Evolutionary conservation across 1,139 yeast genomes (phyloP).

Genomic region (Sugiyamaella castrensis): DNA sequence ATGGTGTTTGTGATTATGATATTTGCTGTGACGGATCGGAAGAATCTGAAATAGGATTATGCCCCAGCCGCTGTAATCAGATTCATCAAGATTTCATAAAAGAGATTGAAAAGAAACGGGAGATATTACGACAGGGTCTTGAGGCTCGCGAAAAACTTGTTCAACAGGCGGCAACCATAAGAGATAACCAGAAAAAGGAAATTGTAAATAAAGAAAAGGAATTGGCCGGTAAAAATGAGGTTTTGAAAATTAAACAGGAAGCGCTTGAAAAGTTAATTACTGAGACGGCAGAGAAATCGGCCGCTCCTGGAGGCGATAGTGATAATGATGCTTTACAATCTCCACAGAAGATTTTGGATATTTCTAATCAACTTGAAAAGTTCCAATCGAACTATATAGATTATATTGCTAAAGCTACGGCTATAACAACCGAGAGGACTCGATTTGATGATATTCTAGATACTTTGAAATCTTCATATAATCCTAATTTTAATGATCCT

Average conservation of each 20-base stretch:
- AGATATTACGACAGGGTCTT: conserved; percentile 39
- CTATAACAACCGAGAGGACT: conserved; percentile 21
- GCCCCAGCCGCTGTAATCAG: conserved; percentile 49
- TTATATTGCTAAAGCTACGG: conserved; percentile 1
- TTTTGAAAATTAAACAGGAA: conserved; percentile 25
- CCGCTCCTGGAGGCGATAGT: conserved; percentile 21
- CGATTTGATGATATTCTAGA: conserved; percentile 47
- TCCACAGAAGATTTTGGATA: conserved; percentile 18
- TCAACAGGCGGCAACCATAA: conserved; percentile 29
- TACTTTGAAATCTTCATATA: conserved; percentile 56
- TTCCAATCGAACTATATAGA: background rate
- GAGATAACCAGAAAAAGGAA: conserved; percentile 29
- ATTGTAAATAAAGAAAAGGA: conserved; percentile 24
- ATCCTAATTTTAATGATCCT: conserved; percentile 87
- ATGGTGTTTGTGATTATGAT: conserved; percentile 90
- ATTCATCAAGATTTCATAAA: conserved; percentile 42
- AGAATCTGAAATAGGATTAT: conserved; percentile 47
- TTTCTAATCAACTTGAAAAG: conserved; percentile 12
- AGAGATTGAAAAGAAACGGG: conserved; percentile 31
- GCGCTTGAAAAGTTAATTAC: conserved; percentile 35
- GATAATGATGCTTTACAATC: conserved; percentile 26
- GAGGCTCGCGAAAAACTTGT: conserved; percentile 36
- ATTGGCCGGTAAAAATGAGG: conserved; percentile 20
- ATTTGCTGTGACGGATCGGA: conserved; percentile 95
- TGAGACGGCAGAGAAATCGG: conserved; percentile 23